Base-by-base conservation (phyloP, 306 rosid genomes). In the Castanospermum australe region DNA sequence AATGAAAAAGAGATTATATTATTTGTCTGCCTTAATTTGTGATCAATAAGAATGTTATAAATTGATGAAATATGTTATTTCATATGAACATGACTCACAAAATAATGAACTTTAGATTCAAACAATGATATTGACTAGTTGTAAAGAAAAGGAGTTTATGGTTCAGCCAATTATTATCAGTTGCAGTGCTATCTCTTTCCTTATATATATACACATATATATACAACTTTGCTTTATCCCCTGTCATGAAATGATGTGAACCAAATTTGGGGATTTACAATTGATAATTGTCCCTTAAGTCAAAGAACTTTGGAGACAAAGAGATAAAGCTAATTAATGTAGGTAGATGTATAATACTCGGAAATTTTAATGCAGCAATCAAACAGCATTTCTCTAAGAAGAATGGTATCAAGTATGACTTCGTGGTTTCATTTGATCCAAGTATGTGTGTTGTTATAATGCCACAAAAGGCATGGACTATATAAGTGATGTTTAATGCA, bases 351-450 rank as follows among this genome's bases (percentile, higher is more conserved):
- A 12, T 24, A 55, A 30, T 60, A 63, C 42, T 33, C 21, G 10
- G 56, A 74, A 75, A 5, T 12, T 81, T 67, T 8, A 57, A 74
- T 44, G 56, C 63, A 39, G 71, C 35, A 13, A 59, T 5, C 47
- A 14, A 67, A 69, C 80, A 47, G 56, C 80, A 66, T 5, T 55
- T 21, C 41, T 72, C 2, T 25, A n/a, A 17, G 22, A 71, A 70
- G 54, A 55, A 74, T 24, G 77, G 73, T 74, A 56, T 42, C 14
- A 0, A 56, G n/a, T 7, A 57, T 45, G 62, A 67, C 57, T 57
- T 20, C 85, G 85, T 81, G 85, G 71, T 54, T 42, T 38, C 24
- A 81, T 81, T 35, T 35, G 59, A 75, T 67, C 81, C 85, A 81
- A 65, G 64, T 44, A 64, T 57, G 32, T 32, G 4, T n/a, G 28